These are phyloP conservation scores for Mycosphaerelloides madeirae DNA, from an alignment of 2,329 filamentous ascomycete species.

Conservation along the genomic window DNA sequence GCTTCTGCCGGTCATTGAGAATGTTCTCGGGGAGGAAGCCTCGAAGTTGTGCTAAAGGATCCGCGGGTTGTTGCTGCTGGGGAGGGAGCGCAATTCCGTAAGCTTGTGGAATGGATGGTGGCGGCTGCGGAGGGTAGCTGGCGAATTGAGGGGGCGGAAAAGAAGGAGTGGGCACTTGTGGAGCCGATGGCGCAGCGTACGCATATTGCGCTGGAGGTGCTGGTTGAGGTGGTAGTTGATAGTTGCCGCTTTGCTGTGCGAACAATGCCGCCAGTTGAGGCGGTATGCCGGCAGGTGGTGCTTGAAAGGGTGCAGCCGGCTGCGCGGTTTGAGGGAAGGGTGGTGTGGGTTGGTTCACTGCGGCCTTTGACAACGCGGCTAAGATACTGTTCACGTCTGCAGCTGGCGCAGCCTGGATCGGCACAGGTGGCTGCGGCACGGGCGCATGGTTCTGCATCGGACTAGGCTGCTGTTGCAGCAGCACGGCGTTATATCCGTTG, in stretches of 20 bases:
- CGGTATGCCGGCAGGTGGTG: slow-evolving; percentile 8
- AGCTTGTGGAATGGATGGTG: slow-evolving; percentile 32
- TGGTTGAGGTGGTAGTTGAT: slow-evolving; percentile 9
- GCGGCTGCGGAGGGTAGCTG: slow-evolving; percentile 28
- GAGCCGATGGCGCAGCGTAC: slow-evolving; percentile 12
- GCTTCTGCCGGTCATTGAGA: slow-evolving; percentile 40
- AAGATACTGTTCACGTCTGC: slow-evolving; percentile 34
- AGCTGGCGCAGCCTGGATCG: slow-evolving; percentile 16
- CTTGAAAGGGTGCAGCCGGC: slow-evolving; percentile 17
- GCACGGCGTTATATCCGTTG: slow-evolving; percentile 10
- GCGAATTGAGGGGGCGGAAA: slow-evolving; percentile 20
- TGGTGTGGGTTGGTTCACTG: slow-evolving; percentile 20
- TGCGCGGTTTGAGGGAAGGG: slow-evolving; percentile 18
- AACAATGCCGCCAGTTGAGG: slow-evolving; percentile 25
- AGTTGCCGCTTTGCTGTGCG: slow-evolving; percentile 14
- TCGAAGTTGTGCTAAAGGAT: slow-evolving; percentile 27
- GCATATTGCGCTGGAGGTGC: slow-evolving; percentile 12
- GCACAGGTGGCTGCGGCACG: slow-evolving; percentile 15
- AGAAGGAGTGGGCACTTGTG: slow-evolving; percentile 11
- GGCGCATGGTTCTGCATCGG: slow-evolving; percentile 6
- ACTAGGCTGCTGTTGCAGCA: slow-evolving; percentile 6
- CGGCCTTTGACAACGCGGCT: slow-evolving; percentile 31
- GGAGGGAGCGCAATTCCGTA: slow-evolving; percentile 48
- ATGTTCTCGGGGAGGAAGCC: slow-evolving; percentile 35
- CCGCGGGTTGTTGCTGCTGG: slow-evolving; percentile 18